A percentile compares a stretch with the other conserved stretches of the same genome.
Conservation (phyloP, 2,329 filamentous ascomycete genomes). For the Aspergillus sp. region DNA sequence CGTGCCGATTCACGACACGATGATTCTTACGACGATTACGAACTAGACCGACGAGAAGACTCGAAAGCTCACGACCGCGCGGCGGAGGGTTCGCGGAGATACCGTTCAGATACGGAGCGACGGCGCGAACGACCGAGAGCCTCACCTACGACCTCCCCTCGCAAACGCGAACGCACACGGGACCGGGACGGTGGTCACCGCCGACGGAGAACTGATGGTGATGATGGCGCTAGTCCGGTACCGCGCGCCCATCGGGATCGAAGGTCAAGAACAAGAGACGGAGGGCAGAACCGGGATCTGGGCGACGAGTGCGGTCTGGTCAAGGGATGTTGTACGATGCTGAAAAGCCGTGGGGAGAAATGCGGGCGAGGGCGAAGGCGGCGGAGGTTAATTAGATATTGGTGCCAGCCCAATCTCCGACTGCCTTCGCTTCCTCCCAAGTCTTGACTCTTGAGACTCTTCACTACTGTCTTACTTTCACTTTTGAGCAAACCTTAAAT, state of each 20-base stretch:
- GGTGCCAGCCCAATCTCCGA: not conserved
- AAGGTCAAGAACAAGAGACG: conserved; percentile 12
- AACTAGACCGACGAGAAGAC: conserved; percentile 15
- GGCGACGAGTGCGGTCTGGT: conserved; percentile 10
- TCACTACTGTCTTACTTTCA: not conserved
- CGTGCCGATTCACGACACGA: conserved; percentile 24
- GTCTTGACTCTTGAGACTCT: not conserved
- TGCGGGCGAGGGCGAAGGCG: conserved; percentile 11
- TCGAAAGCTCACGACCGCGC: conserved; percentile 1
- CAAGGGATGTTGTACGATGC: conserved; percentile 10
- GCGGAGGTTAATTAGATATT: conserved; percentile 8
- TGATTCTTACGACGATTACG: conserved; percentile 18
- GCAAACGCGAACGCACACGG: conserved; percentile 32
- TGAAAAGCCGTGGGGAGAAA: conserved; percentile 11
- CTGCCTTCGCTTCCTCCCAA: not conserved
- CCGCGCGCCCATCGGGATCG: conserved; percentile 10
- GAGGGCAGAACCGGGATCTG: conserved; percentile 21
- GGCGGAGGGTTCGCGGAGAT: conserved; percentile 6
- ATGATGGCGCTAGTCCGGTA: conserved; percentile 30
- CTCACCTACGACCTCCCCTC: conserved; percentile 37
- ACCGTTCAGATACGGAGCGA: conserved; percentile 10
- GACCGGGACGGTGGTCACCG: conserved; percentile 33
- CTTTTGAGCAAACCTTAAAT: not conserved
- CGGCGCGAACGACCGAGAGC: conserved; percentile 32
- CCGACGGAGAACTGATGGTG: conserved; percentile 26